A percentile compares a stretch with the other conserved stretches of the same genome.
Conservation (phyloP, 169 alveolate genomes). For the Sarcocystis neurona region DNA sequence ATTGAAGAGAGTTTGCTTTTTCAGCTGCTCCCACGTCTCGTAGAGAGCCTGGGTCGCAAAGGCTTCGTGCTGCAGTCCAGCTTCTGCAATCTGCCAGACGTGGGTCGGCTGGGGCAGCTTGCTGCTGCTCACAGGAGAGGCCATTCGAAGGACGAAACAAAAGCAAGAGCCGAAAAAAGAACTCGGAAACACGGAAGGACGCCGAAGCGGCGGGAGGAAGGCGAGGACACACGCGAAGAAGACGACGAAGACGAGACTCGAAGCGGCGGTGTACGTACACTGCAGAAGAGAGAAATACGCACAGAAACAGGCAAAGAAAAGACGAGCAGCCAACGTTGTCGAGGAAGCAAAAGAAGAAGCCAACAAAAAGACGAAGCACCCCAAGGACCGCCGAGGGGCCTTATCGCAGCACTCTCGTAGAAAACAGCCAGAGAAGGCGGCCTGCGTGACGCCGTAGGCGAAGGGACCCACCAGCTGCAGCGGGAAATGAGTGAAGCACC, state of each 20-base stretch:
- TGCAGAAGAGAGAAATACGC: background rate
- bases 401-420: too few relatives aligned
- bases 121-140: background rate
- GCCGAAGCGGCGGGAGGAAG: background rate
- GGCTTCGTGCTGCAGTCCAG: conserved; percentile 62
- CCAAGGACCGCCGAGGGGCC: too few relatives aligned
- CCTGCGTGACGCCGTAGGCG: too few relatives aligned
- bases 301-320: background rate
- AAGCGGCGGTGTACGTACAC: background rate
- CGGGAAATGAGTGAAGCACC: too few relatives aligned
- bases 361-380: too few relatives aligned
- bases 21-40: conserved; percentile 65
- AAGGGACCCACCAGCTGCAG: too few relatives aligned
- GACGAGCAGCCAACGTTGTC: too few relatives aligned
- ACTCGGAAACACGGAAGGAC: background rate
- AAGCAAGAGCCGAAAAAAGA: background rate
- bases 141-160: background rate
- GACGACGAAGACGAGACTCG: background rate
- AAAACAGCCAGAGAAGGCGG: too few relatives aligned
- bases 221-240: background rate
- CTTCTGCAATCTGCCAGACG: conserved; percentile 55
- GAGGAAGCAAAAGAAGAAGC: too few relatives aligned
- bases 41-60: conserved; percentile 62
- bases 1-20: conserved; percentile 59
- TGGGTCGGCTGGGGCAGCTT: conserved; percentile 43